Conservation (phyloP, 768 basidiomycete species). For the Hortiboletus campestris region DNA sequence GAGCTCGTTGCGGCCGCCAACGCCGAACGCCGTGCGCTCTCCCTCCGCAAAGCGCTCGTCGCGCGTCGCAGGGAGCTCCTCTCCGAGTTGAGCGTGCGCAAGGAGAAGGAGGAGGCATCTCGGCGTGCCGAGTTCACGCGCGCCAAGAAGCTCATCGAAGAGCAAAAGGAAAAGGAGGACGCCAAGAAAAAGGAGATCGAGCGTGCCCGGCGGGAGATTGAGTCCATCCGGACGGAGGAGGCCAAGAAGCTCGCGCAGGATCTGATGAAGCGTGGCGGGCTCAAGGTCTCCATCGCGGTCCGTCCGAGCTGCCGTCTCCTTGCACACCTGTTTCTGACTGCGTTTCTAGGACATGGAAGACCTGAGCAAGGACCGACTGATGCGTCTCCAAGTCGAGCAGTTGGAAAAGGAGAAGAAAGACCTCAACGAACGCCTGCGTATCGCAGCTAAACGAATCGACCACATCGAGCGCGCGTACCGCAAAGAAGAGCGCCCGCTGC, state of each 20-base stretch:
- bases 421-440: constrained; percentile 74
- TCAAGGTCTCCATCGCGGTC: constrained; percentile 71
- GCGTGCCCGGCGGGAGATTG: constrained; percentile 66
- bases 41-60: constrained; percentile 75
- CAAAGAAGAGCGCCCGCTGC: constrained; percentile 86
- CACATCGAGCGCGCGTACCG: constrained; percentile 94
- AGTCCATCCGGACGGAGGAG: constrained; percentile 60
- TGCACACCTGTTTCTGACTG: neutral
- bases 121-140: constrained; percentile 67
- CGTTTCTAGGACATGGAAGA: constrained; percentile 68
- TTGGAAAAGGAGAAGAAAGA: constrained; percentile 96
- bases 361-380: constrained; percentile 81
- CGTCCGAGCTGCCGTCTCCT: constrained; percentile 21
- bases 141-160: constrained; percentile 70
- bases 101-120: constrained; percentile 86
- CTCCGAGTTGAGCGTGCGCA: constrained; percentile 77
- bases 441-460: constrained; percentile 86
- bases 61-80: constrained; percentile 83
- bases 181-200: constrained; percentile 69
- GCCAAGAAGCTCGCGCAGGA: constrained; percentile 85
- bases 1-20: constrained; percentile 63
- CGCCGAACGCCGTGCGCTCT: constrained; percentile 74
- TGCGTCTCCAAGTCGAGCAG: constrained; percentile 89
- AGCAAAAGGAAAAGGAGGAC: constrained; percentile 60
- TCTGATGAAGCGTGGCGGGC: constrained; percentile 74